Evolutionary conservation across 2,329 filamentous ascomycete genomes (phyloP).

Genomic region (Trichoderma brevicompactum): DNA sequence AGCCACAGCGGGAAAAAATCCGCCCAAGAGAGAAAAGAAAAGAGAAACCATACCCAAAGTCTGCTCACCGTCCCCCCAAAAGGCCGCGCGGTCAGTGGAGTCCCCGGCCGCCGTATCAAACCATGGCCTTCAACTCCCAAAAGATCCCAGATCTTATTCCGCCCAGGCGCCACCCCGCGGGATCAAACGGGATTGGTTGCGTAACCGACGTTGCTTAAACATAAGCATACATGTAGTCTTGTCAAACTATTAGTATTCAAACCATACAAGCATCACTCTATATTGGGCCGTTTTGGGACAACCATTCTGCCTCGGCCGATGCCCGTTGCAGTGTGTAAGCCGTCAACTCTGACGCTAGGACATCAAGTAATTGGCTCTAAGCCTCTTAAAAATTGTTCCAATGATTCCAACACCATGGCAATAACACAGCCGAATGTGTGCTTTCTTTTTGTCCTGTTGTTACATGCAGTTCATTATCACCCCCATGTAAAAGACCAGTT

Average conservation of each 20-base stretch:
- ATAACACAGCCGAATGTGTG: neutral
- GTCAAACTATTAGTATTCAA: neutral
- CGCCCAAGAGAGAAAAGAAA: too few species aligned
- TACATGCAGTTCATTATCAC: neutral
- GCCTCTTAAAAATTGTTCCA: too few species aligned
- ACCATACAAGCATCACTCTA: neutral
- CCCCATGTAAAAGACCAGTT: neutral
- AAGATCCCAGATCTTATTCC: neutral
- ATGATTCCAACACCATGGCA: neutral
- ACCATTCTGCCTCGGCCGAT: neutral
- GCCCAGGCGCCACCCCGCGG: too few species aligned
- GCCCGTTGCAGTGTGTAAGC: neutral
- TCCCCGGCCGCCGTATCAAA: neutral
- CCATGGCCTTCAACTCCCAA: neutral
- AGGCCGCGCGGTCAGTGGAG: conserved; percentile 22
- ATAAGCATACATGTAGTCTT: neutral
- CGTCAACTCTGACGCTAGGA: neutral
- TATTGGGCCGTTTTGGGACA: neutral
- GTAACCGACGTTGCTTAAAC: neutral
- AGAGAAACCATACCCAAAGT: neutral
- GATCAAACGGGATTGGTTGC: neutral
- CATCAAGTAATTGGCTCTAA: too few species aligned
- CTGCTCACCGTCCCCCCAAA: neutral
- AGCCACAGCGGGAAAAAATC: too few species aligned
- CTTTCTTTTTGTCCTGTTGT: neutral